phyloP scores from a whole-genome alignment of 1,284 basidiomycete genomes.

The Flammula alnicola region DNA sequence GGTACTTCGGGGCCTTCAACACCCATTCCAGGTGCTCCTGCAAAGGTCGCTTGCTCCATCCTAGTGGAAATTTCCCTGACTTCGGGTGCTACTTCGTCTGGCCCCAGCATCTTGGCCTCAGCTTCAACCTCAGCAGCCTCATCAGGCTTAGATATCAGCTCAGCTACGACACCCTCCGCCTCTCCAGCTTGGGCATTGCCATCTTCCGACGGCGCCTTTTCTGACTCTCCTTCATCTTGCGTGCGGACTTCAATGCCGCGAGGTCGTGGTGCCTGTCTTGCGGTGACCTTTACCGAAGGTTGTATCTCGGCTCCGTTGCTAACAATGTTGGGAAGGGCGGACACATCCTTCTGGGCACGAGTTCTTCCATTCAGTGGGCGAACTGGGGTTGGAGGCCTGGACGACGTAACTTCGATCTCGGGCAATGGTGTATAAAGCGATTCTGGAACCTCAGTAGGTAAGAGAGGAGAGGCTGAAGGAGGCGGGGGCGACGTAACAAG shows the following conservation, averaged over 20 bases:
- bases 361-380: conserved; percentile 9
- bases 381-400: background rate
- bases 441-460: background rate
- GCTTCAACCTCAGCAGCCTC: conserved; percentile 2
- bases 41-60: conserved; percentile 15
- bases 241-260: conserved; percentile 10
- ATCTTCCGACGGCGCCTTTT: conserved; percentile 17
- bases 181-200: conserved; percentile 4
- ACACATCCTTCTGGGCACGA: conserved; percentile 1
- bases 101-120: background rate
- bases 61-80: conserved; percentile 16
- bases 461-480: background rate
- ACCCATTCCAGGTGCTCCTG: background rate
- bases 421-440: background rate
- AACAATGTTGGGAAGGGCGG: background rate
- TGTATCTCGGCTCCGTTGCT: background rate
- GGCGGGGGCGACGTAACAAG: background rate
- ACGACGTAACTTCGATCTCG: background rate
- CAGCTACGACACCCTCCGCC: background rate
- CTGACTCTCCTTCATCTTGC: conserved; percentile 20
- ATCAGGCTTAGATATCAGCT: background rate
- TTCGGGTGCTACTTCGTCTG: conserved; percentile 4
- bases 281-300: background rate
- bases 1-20: background rate
- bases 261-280: background rate